Evolutionary conservation across 23 red algal genomes (phyloP), one percentile per base, ranked within the genome.

Genomic region (Gracilaria gracilis): DNA sequence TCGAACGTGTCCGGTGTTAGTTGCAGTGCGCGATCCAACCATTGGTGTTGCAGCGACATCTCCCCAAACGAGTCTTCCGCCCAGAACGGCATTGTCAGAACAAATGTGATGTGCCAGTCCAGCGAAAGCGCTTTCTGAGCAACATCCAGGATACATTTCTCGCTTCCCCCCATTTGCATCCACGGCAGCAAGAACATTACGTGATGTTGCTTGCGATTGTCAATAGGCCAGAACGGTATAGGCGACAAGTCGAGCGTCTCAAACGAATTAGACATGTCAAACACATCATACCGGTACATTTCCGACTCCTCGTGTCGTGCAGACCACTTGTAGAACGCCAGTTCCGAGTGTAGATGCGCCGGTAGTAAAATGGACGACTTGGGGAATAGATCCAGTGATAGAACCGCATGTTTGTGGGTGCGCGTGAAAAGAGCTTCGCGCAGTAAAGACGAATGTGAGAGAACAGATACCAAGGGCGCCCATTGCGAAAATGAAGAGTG

Each of bases 111-210:
- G 23, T 57, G 51, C 87, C 87, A 90, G 34, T 74, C 73, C 59
- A 47, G 49, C 17, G 67, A 62, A 3, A 80, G 72, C 48, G 74
- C 74, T 20, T 36, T 38, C 31, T 80, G 50, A 24, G 87, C 87
- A 80, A 90, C 81, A 39, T 90, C 87, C 46, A 90, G 58, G 58
- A 90, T 81, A 38, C 73, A 79, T 54, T 90, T 90, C 87, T 90
- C 87, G 57, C 87, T 90, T 21, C 87, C 87, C 7, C 87, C 87
- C 87, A 90, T 90, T 59, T 90, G 87, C 74, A 90, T 81, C 87
- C 87, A 90, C 23, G 87, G 87, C 21, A 90, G 44, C 14, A 90
- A 24, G 42, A 90, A 71, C 55, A 90, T 76, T n/a, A 90, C 67
- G 40, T 75, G 67, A 42, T 62, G 38, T 23, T 44, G 16, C n/a